These are phyloP conservation scores for Tuber melanosporum DNA, from an alignment of 495 filamentous ascomycete species.

Conservation along the genomic window DNA sequence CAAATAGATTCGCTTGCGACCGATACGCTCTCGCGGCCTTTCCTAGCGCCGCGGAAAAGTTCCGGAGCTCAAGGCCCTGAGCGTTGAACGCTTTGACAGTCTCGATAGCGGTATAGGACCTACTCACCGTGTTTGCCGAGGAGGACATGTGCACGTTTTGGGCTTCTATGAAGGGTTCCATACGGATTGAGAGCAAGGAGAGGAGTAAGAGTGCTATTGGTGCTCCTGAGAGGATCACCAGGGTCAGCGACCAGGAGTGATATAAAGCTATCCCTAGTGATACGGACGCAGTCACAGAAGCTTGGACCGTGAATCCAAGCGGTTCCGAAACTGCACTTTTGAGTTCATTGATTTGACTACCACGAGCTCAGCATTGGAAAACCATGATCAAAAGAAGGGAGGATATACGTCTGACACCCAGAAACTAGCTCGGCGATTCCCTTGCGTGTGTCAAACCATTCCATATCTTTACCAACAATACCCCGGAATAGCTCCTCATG, in stretches of 20 bases:
- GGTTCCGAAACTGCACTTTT: conserved; percentile 73
- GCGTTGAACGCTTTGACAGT: conserved; percentile 85
- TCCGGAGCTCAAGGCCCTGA: conserved; percentile 59
- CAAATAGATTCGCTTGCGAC: conserved; percentile 59
- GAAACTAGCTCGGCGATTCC: conserved; percentile 68
- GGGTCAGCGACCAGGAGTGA: conserved; percentile 75
- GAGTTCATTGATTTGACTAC: conserved; percentile 73
- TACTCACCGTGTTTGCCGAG: conserved; percentile 66
- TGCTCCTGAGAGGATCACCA: conserved; percentile 71
- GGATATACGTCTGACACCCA: conserved; percentile 63
- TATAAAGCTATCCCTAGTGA: conserved; percentile 66
- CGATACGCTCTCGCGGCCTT: conserved; percentile 59
- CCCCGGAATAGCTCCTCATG: conserved; percentile 59
- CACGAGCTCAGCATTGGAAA: conserved; percentile 19
- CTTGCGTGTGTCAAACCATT: conserved; percentile 72
- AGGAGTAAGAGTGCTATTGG: conserved; percentile 61
- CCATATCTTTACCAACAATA: conserved; percentile 63
- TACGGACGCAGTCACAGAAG: conserved; percentile 54
- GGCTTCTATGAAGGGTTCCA: conserved; percentile 59
- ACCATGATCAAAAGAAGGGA: neutral
- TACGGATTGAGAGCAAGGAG: conserved; percentile 52
- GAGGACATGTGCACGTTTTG: conserved; percentile 63
- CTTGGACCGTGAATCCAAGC: conserved; percentile 61
- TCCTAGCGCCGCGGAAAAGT: conserved; percentile 56
- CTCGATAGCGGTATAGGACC: conserved; percentile 67